phyloP scores from a whole-genome alignment of 2,329 filamentous ascomycete genomes.

The Bimuria novae-zelandiae region DNA sequence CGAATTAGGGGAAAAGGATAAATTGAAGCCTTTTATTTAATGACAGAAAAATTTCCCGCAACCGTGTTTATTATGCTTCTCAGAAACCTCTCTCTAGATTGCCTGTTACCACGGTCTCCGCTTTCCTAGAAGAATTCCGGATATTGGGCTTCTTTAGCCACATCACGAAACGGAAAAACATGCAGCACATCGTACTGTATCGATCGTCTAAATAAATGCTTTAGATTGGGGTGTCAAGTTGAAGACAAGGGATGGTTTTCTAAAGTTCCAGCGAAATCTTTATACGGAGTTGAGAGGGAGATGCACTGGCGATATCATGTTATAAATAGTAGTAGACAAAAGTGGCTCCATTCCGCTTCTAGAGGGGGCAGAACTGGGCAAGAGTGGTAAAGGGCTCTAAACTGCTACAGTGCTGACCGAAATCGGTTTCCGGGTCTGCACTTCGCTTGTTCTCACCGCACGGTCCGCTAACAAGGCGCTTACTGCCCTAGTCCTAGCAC shows the following conservation, averaged over 20 bases:
- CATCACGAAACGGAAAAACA: conserved; percentile 8
- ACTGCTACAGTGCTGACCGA: too few relatives aligned
- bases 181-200: conserved; percentile 5
- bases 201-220: conserved; percentile 9
- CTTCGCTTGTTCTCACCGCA: conserved; percentile 1
- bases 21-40: conserved; percentile 6
- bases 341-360: too few relatives aligned
- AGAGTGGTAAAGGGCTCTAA: too few relatives aligned
- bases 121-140: conserved; percentile 5
- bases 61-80: conserved; percentile 5
- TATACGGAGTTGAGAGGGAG: conserved; percentile 9
- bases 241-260: conserved; percentile 1
- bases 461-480: not conserved
- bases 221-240: conserved; percentile 8
- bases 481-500: not conserved
- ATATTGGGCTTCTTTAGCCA: conserved; percentile 10
- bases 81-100: conserved; percentile 7
- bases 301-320: too few relatives aligned
- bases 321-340: too few relatives aligned
- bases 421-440: too few relatives aligned
- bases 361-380: too few relatives aligned
- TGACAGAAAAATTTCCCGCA: conserved; percentile 2
- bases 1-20: not conserved
- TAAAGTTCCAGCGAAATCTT: conserved; percentile 10
- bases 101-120: conserved; percentile 5